Conservation (phyloP, 306 rosid genomes). For the Acacia crassicarpa region DNA sequence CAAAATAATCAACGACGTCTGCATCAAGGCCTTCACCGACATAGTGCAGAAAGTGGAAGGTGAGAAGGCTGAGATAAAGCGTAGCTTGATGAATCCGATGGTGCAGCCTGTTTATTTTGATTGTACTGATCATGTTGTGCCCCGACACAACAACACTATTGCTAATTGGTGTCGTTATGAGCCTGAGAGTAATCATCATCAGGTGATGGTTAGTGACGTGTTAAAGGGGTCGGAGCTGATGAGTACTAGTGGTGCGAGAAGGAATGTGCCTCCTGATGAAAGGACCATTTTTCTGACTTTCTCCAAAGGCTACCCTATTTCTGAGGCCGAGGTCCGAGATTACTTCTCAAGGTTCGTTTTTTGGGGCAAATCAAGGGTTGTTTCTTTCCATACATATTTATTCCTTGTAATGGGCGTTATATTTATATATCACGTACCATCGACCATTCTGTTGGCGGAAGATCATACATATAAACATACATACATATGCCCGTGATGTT, state of each 20-base stretch:
- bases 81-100: background rate
- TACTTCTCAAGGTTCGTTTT: constrained; percentile 46
- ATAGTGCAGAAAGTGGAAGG: constrained; percentile 30
- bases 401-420: too few relatives aligned
- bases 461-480: too few relatives aligned
- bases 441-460: too few relatives aligned
- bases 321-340: constrained; percentile 49
- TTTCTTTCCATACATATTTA: too few relatives aligned
- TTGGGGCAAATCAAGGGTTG: background rate
- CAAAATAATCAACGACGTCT: constrained; percentile 41
- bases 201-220: background rate
- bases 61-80: background rate
- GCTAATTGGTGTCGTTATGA: too few relatives aligned
- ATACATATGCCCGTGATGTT: too few relatives aligned
- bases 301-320: constrained; percentile 65
- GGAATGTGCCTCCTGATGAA: constrained; percentile 36
- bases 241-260: background rate
- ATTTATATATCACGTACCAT: too few relatives aligned
- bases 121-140: background rate
- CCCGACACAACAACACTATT: background rate
- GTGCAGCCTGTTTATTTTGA: background rate
- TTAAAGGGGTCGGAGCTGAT: constrained; percentile 2
- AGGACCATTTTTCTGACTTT: constrained; percentile 69
- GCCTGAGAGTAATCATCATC: background rate
- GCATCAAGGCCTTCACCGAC: constrained; percentile 53